Percentiles rank a stretch among this genome's conserved stretches.
Evolutionary conservation across 768 basidiomycete species (phyloP).

Genomic region (Dioszegia aurantiaca): DNA sequence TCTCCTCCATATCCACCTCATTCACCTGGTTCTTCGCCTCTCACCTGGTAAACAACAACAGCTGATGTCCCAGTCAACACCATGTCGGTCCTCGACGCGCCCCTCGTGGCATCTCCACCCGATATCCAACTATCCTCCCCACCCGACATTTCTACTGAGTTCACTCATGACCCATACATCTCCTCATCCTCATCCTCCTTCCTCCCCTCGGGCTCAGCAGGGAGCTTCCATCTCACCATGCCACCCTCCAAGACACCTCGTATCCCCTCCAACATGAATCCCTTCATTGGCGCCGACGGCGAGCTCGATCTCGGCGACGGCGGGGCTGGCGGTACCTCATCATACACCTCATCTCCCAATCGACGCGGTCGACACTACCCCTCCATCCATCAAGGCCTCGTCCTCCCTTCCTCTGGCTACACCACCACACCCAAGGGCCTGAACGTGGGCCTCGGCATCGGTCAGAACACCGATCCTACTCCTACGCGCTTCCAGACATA

Average conservation of each 20-base stretch:
- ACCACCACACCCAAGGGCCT: too few relatives aligned
- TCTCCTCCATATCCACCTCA: too few relatives aligned
- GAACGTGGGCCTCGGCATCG: too few relatives aligned
- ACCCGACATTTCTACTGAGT: background rate
- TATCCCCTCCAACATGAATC: background rate
- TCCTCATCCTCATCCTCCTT: background rate
- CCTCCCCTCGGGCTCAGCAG: background rate
- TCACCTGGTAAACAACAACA: background rate
- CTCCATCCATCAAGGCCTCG: too few relatives aligned
- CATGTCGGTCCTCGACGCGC: background rate
- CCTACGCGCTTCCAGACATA: too few relatives aligned
- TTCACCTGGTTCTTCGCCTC: too few relatives aligned
- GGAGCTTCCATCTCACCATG: background rate
- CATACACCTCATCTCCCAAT: background rate
- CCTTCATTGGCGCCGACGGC: background rate
- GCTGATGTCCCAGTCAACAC: background rate
- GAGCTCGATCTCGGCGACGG: background rate
- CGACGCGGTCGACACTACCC: too few relatives aligned
- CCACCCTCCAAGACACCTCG: conserved; percentile 1
- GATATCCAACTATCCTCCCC: background rate
- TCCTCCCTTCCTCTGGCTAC: too few relatives aligned
- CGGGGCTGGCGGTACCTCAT: background rate
- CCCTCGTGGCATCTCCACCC: background rate
- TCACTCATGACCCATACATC: background rate
- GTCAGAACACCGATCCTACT: too few relatives aligned